phyloP scores from a whole-genome alignment of 1,139 yeast species.

The Debaryomyces fabryi region DNA sequence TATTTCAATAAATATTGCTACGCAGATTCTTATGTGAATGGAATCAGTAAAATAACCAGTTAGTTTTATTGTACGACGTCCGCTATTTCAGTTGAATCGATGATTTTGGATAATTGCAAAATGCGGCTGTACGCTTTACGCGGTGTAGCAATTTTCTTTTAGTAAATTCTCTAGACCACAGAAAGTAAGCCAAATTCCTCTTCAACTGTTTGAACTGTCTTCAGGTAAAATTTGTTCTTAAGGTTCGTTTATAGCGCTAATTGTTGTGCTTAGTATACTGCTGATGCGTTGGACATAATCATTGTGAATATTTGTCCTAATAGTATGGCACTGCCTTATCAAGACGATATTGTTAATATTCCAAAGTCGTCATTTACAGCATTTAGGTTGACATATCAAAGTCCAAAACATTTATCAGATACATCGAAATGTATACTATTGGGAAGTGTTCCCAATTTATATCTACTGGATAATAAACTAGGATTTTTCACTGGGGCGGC shows the following conservation, averaged over 20 bases:
- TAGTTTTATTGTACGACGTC: background rate
- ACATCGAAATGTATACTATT: conserved; percentile 55
- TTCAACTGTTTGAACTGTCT: background rate
- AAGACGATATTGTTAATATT: conserved; percentile 8
- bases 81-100: background rate
- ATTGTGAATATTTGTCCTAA: background rate
- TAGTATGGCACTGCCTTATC: background rate
- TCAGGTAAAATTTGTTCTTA: background rate
- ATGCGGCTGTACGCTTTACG: background rate
- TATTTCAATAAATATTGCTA: background rate
- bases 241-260: background rate
- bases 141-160: background rate
- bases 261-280: background rate
- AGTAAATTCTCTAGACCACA: background rate
- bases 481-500: conserved; percentile 18
- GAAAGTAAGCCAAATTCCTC: background rate
- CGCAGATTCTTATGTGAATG: background rate
- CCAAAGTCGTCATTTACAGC: conserved; percentile 29
- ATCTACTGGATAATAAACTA: conserved; percentile 47
- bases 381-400: conserved; percentile 57
- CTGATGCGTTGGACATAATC: background rate
- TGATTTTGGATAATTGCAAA: background rate
- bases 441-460: conserved; percentile 67
- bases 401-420: conserved; percentile 51
- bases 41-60: background rate